Percentiles rank a stretch among this genome's conserved stretches.
These are phyloP conservation scores for Moringa oleifera DNA, from an alignment of 345 rosid species.

Conservation along the genomic window DNA sequence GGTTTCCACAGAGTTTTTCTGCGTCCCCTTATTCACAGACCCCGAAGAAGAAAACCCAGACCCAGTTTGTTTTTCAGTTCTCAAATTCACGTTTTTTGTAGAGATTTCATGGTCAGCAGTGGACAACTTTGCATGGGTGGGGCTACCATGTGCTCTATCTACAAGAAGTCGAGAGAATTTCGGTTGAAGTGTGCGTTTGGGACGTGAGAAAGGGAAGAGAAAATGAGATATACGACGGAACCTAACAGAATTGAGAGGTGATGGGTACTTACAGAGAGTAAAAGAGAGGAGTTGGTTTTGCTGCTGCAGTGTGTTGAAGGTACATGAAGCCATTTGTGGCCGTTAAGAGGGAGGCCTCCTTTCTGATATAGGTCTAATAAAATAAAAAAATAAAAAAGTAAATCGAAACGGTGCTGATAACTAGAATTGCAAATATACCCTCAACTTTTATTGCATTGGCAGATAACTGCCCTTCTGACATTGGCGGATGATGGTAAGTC, in stretches of 20 bases:
- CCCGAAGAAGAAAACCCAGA: slow-evolving; percentile 24
- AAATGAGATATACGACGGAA: slow-evolving; percentile 17
- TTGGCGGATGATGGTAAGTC: no score
- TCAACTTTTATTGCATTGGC: not conserved
- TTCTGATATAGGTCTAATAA: slow-evolving; percentile 11
- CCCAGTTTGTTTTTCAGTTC: slow-evolving; percentile 18
- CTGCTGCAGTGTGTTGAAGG: slow-evolving; percentile 24
- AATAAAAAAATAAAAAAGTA: not conserved
- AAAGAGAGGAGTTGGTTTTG: slow-evolving; percentile 21
- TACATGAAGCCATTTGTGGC: slow-evolving; percentile 53
- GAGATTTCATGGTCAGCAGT: slow-evolving; percentile 19
- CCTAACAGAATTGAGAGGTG: slow-evolving; percentile 15
- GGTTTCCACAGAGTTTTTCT: slow-evolving; percentile 17
- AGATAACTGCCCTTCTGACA: no score
- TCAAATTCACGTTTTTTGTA: slow-evolving; percentile 7
- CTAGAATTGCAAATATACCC: not conserved
- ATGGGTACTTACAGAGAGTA: slow-evolving; percentile 26
- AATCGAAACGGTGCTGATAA: no score
- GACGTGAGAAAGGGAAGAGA: slow-evolving; percentile 17
- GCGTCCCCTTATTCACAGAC: slow-evolving; percentile 11
- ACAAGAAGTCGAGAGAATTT: not conserved
- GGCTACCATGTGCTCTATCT: slow-evolving; percentile 11
- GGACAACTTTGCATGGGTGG: slow-evolving; percentile 25
- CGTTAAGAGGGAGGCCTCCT: slow-evolving; percentile 22
- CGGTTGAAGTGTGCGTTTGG: slow-evolving; percentile 15